Evolutionary conservation across 306 rosid species (phyloP).

Genomic region (Rubus idaeus): DNA sequence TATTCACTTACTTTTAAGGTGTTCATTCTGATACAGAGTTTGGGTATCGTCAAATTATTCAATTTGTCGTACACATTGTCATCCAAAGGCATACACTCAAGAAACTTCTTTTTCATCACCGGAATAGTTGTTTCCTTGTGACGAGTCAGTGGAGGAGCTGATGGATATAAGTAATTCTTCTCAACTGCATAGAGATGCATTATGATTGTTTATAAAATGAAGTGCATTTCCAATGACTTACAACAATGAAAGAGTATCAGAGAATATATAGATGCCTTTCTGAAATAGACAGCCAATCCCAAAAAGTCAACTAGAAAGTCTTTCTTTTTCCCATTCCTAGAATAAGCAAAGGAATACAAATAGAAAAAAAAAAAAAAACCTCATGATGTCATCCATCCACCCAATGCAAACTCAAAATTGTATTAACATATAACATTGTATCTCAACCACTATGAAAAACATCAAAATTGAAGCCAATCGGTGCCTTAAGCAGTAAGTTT

Average conservation of each 20-base stretch:
- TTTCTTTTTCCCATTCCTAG: neutral
- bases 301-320: neutral
- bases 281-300: neutral
- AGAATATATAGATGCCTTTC: neutral
- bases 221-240: neutral
- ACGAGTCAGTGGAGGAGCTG: slow-evolving; percentile 55
- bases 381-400: neutral
- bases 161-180: slow-evolving; percentile 48
- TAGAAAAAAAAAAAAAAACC: neutral
- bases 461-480: neutral
- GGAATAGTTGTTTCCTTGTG: slow-evolving; percentile 39
- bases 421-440: neutral
- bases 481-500: neutral
- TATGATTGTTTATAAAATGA: slow-evolving; percentile 2
- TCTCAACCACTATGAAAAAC: neutral
- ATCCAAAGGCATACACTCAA: slow-evolving; percentile 39
- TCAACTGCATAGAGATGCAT: slow-evolving; percentile 45
- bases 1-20: slow-evolving; percentile 50
- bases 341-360: neutral
- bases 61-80: slow-evolving; percentile 39
- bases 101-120: slow-evolving; percentile 42
- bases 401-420: neutral
- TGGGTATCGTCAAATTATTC: slow-evolving; percentile 45
- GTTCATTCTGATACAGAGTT: slow-evolving; percentile 50
- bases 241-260: neutral